phyloP scores from a whole-genome alignment of 2,329 filamentous ascomycete genomes.

The Xylariaceae sp. region DNA sequence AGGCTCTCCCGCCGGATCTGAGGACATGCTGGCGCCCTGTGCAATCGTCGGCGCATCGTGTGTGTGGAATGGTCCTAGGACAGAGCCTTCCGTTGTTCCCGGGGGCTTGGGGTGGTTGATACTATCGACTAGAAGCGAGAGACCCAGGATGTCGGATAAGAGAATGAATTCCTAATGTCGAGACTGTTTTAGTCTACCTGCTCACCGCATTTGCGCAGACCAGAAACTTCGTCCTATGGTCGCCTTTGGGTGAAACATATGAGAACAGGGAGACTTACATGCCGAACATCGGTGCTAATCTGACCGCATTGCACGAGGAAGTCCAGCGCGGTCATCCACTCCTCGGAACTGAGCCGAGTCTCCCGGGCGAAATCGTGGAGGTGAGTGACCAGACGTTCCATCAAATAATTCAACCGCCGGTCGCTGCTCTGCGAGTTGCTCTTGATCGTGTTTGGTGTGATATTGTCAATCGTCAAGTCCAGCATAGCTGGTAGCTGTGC shows the following conservation, averaged over 20 bases:
- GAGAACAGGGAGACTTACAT: conserved; percentile 42
- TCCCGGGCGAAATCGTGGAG: conserved; percentile 79
- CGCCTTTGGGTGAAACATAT: background rate
- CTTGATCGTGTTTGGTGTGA: conserved; percentile 67
- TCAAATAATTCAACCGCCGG: conserved; percentile 62
- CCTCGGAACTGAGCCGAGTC: conserved; percentile 66
- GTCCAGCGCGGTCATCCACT: conserved; percentile 70
- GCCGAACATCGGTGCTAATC: conserved; percentile 67
- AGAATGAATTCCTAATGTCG: conserved; percentile 66
- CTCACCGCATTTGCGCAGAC: background rate
- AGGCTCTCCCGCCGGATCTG: conserved; percentile 63
- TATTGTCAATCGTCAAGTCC: conserved; percentile 73
- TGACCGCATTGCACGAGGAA: conserved; percentile 70
- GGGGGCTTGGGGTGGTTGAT: conserved; percentile 79
- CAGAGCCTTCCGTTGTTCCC: conserved; percentile 67
- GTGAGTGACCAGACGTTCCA: conserved; percentile 69
- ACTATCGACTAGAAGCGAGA: conserved; percentile 73
- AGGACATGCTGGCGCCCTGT: conserved; percentile 58
- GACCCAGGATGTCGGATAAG: conserved; percentile 71
- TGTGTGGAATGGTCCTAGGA: conserved; percentile 78
- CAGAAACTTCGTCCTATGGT: background rate
- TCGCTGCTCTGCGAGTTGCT: conserved; percentile 69
- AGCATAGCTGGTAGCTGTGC: conserved; percentile 47
- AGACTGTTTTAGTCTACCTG: conserved; percentile 6
- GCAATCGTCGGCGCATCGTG: conserved; percentile 60